Evolutionary conservation across 257 asterid species (phyloP).

Genomic region (Plantago major): DNA sequence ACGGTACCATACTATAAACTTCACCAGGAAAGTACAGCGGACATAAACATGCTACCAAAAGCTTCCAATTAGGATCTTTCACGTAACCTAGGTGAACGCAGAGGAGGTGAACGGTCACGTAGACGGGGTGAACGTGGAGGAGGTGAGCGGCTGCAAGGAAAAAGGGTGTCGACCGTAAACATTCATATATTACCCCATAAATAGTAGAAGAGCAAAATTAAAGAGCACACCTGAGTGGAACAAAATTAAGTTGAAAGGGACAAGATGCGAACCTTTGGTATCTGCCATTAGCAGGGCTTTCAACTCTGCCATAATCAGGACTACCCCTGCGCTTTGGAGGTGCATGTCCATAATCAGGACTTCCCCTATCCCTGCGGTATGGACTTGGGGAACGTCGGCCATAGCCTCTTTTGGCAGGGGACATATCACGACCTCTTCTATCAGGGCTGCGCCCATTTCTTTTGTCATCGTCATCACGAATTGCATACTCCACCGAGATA

Average conservation of each 20-base stretch:
- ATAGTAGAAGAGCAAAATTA: background rate
- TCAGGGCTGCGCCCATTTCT: slow-evolving; percentile 76
- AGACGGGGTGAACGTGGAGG: slow-evolving; percentile 52
- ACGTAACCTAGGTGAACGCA: slow-evolving; percentile 49
- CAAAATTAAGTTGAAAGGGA: background rate
- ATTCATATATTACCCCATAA: background rate
- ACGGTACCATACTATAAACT: background rate
- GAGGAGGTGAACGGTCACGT: slow-evolving; percentile 51
- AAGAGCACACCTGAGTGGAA: background rate
- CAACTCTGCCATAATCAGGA: slow-evolving; percentile 54
- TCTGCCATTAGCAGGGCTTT: slow-evolving; percentile 55
- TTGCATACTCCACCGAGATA: slow-evolving; percentile 82
- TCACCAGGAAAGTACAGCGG: background rate
- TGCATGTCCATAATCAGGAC: slow-evolving; percentile 93
- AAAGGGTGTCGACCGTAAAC: background rate
- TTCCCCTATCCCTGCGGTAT: slow-evolving; percentile 69
- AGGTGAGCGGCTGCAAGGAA: slow-evolving; percentile 53
- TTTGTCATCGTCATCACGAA: slow-evolving; percentile 71
- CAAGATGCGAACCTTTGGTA: slow-evolving; percentile 41
- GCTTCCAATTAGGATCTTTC: slow-evolving; percentile 45
- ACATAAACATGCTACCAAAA: background rate
- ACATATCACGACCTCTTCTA: slow-evolving; percentile 65
- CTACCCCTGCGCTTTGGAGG: slow-evolving; percentile 50
- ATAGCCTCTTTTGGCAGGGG: slow-evolving; percentile 58
- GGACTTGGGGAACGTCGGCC: slow-evolving; percentile 77